These are phyloP conservation scores for Russula abietina DNA, from an alignment of 768 basidiomycete genomes.

Conservation along the genomic window DNA sequence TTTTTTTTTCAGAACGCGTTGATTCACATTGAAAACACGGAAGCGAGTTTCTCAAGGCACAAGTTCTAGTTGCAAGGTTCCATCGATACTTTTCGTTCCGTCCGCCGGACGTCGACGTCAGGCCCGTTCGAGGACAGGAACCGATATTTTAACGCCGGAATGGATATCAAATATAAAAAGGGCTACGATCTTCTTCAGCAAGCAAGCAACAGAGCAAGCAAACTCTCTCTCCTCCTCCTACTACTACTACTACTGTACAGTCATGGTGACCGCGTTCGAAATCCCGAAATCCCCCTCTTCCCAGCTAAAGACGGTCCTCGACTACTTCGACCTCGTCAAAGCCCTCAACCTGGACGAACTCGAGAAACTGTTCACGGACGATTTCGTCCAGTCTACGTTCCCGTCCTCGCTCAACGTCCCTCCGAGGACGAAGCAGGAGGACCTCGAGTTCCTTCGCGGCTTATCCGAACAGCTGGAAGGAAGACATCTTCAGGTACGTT, in stretches of 20 bases:
- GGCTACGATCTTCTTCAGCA: background rate
- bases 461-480: constrained; percentile 5
- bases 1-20: background rate
- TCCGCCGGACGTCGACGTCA: background rate
- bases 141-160: background rate
- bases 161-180: background rate
- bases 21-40: background rate
- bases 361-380: constrained; percentile 2
- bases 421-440: constrained; percentile 3
- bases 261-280: background rate
- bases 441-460: constrained; percentile 2
- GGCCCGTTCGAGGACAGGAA: background rate
- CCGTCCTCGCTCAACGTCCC: background rate
- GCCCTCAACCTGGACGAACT: background rate
- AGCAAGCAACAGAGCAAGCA: too few relatives aligned
- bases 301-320: constrained; percentile 1
- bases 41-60: background rate
- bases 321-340: constrained; percentile 8
- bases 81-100: background rate
- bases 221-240: background rate
- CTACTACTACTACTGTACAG: background rate
- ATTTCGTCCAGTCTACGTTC: constrained; percentile 8
- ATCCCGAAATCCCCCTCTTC: background rate
- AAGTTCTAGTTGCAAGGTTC: background rate
- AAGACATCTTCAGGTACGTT: background rate